Base-by-base conservation (phyloP, 768 basidiomycete genomes). In the Leccinum subtestaceum region DNA sequence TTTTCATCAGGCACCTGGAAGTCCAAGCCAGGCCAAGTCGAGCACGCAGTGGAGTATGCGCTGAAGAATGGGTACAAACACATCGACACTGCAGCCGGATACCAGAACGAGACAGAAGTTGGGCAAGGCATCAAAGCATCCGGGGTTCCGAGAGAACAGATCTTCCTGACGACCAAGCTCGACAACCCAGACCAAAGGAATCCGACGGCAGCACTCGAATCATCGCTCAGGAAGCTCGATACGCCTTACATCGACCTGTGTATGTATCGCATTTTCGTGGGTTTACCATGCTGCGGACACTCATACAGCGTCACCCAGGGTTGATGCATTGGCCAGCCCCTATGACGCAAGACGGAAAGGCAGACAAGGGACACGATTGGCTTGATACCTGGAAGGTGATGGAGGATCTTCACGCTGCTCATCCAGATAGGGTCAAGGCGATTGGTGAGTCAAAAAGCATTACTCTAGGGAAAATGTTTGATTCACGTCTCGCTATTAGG, bases 281-380 rank as follows among this genome's bases (percentile, higher is more conserved):
- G 7, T n/a, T 5, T 40, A 40, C 38, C 38, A 17, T 40, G 38
- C 17, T 3, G 38, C 17, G 17, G 48, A 23, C 1, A 21, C 27
- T 64, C 10, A 56, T 38, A 11, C n/a, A 19, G 7, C 23, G 4
- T 9, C 9, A n/a, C 38, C 47, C 59, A 87, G 86, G 84, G 83
- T 76, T 91, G 58, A 84, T 91, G 81, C 89, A 91, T 74, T 91
- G 89, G 91, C 92, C 91, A 13, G 84, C 87, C 19, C 87, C 90
- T 34, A 83, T 90, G 83, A 83, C 81, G 11, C 64, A 65, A 46
- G 83, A 83, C 59, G 77, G 77, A 53, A 75, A 77, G 58, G 77
- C 85, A 7, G 84, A 88, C 65, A 81, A 77, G 66, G 76, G 69
- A 17, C 72, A 77, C 67, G 81, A 84, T 67, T 89, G 89, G 84